Evolutionary conservation across 2,329 filamentous ascomycete species (phyloP).

Genomic region (Endocalyx cinctus): DNA sequence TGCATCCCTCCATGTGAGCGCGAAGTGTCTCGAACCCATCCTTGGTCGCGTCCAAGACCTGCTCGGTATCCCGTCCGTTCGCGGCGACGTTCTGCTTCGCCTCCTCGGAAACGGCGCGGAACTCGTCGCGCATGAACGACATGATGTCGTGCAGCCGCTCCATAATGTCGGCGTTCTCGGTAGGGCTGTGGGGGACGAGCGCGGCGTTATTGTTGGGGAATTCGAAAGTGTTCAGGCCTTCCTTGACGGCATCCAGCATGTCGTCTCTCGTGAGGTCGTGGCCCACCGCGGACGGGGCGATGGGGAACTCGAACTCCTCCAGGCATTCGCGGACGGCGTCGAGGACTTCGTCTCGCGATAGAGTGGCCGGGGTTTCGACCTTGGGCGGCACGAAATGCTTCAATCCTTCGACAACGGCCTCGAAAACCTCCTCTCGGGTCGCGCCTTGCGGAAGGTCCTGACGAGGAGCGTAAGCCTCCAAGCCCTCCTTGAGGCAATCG

Average conservation of each 20-base stretch:
- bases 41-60: constrained; percentile 81
- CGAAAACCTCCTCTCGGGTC: constrained; percentile 78
- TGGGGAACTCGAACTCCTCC: constrained; percentile 75
- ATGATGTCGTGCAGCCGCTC: constrained; percentile 61
- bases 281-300: constrained; percentile 51
- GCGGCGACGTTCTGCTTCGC: constrained; percentile 75
- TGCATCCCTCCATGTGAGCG: constrained; percentile 73
- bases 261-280: constrained; percentile 57
- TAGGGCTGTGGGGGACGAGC: constrained; percentile 35
- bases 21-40: constrained; percentile 75
- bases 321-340: constrained; percentile 81
- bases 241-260: constrained; percentile 59
- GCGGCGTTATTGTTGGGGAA: constrained; percentile 30
- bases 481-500: constrained; percentile 77
- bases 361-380: constrained; percentile 60
- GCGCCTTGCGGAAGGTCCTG: constrained; percentile 54
- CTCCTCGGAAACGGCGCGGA: constrained; percentile 56
- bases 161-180: constrained; percentile 46
- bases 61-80: constrained; percentile 77
- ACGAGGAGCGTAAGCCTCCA: constrained; percentile 65
- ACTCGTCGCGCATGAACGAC: constrained; percentile 54
- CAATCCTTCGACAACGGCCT: constrained; percentile 79
- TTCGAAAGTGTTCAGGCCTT: constrained; percentile 47
- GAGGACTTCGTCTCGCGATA: constrained; percentile 80
- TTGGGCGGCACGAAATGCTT: constrained; percentile 74